A percentile compares a stretch with the other conserved stretches of the same genome.
These are phyloP conservation scores for Penicillium sp. DNA, from an alignment of 2,329 filamentous ascomycete genomes.

Conservation along the genomic window DNA sequence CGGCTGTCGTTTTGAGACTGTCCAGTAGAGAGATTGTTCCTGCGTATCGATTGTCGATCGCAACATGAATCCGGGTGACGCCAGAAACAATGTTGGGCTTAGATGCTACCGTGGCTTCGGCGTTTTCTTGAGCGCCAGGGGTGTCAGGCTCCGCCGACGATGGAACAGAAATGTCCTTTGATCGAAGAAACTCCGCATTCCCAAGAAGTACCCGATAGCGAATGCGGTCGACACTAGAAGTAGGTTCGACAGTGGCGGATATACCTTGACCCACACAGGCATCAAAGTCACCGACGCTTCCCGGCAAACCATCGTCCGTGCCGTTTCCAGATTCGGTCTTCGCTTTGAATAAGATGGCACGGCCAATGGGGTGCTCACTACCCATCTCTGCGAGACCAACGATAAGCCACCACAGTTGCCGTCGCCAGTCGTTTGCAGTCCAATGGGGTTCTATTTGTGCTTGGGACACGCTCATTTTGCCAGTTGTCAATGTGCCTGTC, in stretches of 20 bases:
- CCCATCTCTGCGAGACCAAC: constrained; percentile 94
- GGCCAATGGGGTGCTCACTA: constrained; percentile 95
- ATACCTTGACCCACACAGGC: constrained; percentile 84
- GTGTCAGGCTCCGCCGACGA: constrained; percentile 44
- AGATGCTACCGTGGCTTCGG: constrained; percentile 30
- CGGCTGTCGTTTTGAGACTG: constrained; percentile 85
- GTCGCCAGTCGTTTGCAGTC: constrained; percentile 69
- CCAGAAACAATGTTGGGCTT: constrained; percentile 58
- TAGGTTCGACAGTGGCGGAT: constrained; percentile 78
- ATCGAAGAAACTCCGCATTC: constrained; percentile 75
- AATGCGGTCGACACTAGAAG: constrained; percentile 66
- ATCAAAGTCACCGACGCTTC: constrained; percentile 82
- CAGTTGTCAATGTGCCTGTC: constrained; percentile 91
- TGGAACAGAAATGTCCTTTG: constrained; percentile 65
- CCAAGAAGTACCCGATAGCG: constrained; percentile 83
- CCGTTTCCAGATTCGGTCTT: constrained; percentile 75
- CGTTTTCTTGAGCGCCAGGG: constrained; percentile 24
- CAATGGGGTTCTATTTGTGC: constrained; percentile 69
- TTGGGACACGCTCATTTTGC: constrained; percentile 90
- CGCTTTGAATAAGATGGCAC: constrained; percentile 76
- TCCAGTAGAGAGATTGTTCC: constrained; percentile 85
- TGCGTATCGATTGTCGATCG: constrained; percentile 79
- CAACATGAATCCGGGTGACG: constrained; percentile 88
- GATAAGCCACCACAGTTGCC: constrained; percentile 90
- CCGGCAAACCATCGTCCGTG: constrained; percentile 75